A percentile compares a stretch with the other conserved stretches of the same genome.
phyloP scores from a whole-genome alignment of 1,284 basidiomycete species.

The Microbotryomycetes sp. region DNA sequence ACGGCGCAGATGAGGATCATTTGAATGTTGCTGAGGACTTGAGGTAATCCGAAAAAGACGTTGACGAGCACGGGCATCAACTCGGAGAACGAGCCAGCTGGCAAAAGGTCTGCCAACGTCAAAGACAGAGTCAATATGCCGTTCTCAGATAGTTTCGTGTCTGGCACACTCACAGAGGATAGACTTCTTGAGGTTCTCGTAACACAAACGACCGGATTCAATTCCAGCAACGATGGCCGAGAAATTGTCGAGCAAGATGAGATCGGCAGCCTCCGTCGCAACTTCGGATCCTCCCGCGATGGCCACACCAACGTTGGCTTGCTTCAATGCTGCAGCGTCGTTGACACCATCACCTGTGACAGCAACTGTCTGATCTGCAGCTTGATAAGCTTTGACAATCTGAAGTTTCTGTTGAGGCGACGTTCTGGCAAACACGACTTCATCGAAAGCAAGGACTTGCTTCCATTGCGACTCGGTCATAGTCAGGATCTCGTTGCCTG shows the following conservation, averaged over 20 bases:
- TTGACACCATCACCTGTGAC: conserved; percentile 64
- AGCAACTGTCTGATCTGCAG: conserved; percentile 52
- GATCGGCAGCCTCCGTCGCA: conserved; percentile 45
- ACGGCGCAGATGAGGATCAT: conserved; percentile 56
- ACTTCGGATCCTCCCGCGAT: conserved; percentile 48
- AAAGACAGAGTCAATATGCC: not conserved
- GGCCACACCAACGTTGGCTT: conserved; percentile 49
- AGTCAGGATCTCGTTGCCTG: conserved; percentile 49
- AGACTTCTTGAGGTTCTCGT: conserved; percentile 59
- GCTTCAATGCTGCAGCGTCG: conserved; percentile 52
- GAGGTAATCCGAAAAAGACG: conserved; percentile 50
- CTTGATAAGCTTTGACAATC: conserved; percentile 59
- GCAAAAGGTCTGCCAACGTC: conserved; percentile 1
- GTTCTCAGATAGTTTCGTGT: conserved; percentile 18
- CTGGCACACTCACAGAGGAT: conserved; percentile 39
- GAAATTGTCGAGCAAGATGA: conserved; percentile 44
- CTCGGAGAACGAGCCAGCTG: conserved; percentile 54
- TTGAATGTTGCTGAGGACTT: conserved; percentile 52
- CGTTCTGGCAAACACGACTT: conserved; percentile 66
- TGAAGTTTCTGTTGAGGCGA: conserved; percentile 61
- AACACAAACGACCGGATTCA: conserved; percentile 51
- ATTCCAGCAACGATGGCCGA: conserved; percentile 47
- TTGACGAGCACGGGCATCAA: conserved; percentile 60
- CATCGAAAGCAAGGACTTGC: conserved; percentile 51
- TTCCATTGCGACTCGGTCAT: conserved; percentile 50